A percentile compares a stretch with the other conserved stretches of the same genome.
phyloP scores from a whole-genome alignment of 2,329 filamentous ascomycete genomes.

The Trematosphaeria pertusa region DNA sequence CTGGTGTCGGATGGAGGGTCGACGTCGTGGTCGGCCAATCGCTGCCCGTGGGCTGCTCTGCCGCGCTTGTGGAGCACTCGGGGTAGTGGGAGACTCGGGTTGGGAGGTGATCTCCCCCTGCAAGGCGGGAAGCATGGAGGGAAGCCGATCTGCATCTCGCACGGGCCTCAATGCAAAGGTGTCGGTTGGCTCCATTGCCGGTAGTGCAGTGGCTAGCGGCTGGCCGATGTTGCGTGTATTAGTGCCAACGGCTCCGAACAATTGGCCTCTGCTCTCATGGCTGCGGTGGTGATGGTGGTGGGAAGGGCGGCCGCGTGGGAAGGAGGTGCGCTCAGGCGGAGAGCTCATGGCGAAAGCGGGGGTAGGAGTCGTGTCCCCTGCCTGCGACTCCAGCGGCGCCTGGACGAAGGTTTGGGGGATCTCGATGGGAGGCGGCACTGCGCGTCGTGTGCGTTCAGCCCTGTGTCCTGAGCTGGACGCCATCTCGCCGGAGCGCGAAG shows the following conservation, averaged over 20 bases:
- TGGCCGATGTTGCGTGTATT: conserved; percentile 62
- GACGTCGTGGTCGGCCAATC: conserved; percentile 65
- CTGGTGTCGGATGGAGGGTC: conserved; percentile 89
- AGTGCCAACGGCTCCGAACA: conserved; percentile 35
- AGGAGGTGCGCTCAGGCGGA: conserved; percentile 73
- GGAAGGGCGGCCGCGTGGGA: conserved; percentile 63
- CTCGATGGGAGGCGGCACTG: conserved; percentile 85
- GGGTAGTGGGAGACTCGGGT: conserved; percentile 70
- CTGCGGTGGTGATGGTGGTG: conserved; percentile 58
- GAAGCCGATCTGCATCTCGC: conserved; percentile 84
- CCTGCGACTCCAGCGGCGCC: conserved; percentile 58
- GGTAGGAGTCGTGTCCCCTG: conserved; percentile 68
- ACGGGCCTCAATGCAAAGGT: conserved; percentile 78
- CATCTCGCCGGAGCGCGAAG: conserved; percentile 49
- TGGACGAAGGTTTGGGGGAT: conserved; percentile 65
- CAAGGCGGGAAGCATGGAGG: conserved; percentile 80
- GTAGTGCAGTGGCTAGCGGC: conserved; percentile 70
- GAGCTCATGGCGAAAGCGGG: conserved; percentile 71
- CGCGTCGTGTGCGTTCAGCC: conserved; percentile 65
- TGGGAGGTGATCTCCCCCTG: conserved; percentile 77
- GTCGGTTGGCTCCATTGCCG: conserved; percentile 72
- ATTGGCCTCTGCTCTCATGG: conserved; percentile 53
- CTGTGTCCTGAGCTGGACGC: conserved; percentile 48
- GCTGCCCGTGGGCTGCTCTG: conserved; percentile 52
- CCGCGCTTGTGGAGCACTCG: conserved; percentile 37